Evolutionary conservation across 2,329 filamentous ascomycete species (phyloP), one percentile per base, ranked within the genome.

Genomic region (Apiospora marii): DNA sequence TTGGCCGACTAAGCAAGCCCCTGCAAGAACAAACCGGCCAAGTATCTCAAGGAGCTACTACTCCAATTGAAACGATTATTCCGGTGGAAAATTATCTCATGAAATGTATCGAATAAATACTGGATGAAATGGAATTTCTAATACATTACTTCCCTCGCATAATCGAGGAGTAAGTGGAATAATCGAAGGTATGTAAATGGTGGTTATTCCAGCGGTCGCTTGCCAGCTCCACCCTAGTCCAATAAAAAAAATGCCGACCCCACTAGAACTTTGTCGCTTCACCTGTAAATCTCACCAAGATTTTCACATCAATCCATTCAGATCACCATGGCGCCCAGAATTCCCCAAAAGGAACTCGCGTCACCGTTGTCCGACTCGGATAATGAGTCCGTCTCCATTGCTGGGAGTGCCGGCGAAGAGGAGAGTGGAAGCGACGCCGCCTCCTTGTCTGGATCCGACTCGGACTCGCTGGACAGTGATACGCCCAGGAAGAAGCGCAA

Each of bases 391-490:
- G 53, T 12, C 30, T 37, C 53, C 13, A 2, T 30, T 4, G 2
- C n/a, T 37, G 30, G 53, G n/a, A 68, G 64, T 49, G 48, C 27
- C 68, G 37, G 22, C 34, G 68, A 70, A 7, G 37, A 10, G 10
- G 34, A 30, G 10, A 48, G 19, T 4, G 68, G 68, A 24, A 69
- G 68, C 27, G 78, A 79, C 67, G 71, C 58, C 68, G 70, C 44
- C 34, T 73, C 73, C 27, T 74, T 73, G 49, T 77, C 76, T 27
- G 77, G 69, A 19, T 76, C 76, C 53, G 82, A 82, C 76, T 89
- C 88, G 48, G 87, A 89, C 75, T 85, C 83, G 73, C 84, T 89
- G 58, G 83, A 84, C 72, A 82, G 79, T 72, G 74, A 74, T 69
- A 76, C 76, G 58, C 80, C 82, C 70, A 81, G 83, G 61, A 84